A percentile compares a stretch with the other conserved stretches of the same genome.
Evolutionary conservation across 352 stramenopile species (phyloP).

Genomic region (Phytophthora europaea): DNA sequence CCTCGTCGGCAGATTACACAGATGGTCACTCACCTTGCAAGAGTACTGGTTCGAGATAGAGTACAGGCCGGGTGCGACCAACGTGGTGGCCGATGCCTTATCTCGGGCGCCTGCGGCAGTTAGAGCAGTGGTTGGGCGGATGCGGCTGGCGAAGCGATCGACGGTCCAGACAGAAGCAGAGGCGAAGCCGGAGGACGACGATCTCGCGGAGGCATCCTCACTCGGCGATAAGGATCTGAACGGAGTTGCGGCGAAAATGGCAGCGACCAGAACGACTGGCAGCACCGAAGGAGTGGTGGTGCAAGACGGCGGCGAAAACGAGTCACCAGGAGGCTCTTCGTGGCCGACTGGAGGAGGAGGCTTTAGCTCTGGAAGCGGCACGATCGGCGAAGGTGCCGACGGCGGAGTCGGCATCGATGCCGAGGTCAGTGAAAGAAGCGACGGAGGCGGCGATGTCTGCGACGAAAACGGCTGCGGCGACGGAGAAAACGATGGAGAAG

Average conservation of each 20-base stretch:
- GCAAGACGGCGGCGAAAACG: neutral
- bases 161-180: neutral
- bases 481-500: no score
- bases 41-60: slow-evolving; percentile 8
- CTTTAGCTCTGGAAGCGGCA: no score
- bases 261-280: neutral
- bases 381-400: no score
- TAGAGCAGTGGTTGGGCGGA: neutral
- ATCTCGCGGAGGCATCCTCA: neutral
- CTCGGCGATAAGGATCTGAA: neutral
- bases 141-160: neutral
- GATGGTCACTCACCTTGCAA: slow-evolving; percentile 30
- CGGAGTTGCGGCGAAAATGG: neutral
- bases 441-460: no score
- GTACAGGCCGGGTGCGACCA: no score
- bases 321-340: neutral
- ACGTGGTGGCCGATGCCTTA: no score
- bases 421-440: no score
- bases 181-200: neutral
- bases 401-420: no score
- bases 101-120: neutral
- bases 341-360: neutral
- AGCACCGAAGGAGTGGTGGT: neutral
- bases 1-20: slow-evolving; percentile 3
- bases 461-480: no score